Evolutionary conservation across 2,329 filamentous ascomycete species (phyloP).

Genomic region (Pestalotiopsis sp.): DNA sequence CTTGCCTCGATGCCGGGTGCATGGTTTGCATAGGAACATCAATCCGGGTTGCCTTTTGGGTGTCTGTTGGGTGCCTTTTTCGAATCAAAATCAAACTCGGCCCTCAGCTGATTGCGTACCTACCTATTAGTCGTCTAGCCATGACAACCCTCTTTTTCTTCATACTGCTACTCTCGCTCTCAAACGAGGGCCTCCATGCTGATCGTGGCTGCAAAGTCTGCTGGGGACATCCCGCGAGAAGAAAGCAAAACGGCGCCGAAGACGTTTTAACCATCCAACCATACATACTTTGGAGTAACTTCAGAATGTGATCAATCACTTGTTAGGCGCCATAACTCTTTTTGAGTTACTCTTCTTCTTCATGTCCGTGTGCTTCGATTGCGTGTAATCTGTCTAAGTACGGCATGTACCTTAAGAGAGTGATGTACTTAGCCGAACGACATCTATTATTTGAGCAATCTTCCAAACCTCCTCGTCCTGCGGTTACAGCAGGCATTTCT

Average conservation of each 20-base stretch:
- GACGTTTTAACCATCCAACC: background rate
- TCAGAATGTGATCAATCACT: constrained; percentile 6
- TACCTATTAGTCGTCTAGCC: background rate
- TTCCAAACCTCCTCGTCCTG: background rate
- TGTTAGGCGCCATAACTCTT: background rate
- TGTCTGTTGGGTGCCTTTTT: background rate
- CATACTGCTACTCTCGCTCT: background rate
- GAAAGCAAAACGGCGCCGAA: background rate
- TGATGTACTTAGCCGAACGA: background rate
- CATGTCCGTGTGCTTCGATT: background rate
- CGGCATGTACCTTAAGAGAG: background rate
- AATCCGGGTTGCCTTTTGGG: background rate
- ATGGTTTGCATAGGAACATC: background rate
- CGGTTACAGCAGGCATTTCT: background rate
- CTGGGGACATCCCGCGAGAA: background rate
- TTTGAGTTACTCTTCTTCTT: background rate
- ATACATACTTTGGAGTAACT: background rate
- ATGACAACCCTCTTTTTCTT: background rate
- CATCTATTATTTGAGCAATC: background rate
- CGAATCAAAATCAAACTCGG: background rate
- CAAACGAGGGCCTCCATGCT: background rate
- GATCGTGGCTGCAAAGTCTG: background rate
- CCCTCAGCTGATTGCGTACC: background rate
- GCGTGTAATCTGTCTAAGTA: background rate
- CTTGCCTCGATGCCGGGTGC: background rate